Percentiles rank a stretch among this genome's conserved stretches.
Evolutionary conservation across 192 early-diverging fungal species (phyloP).

Genomic region (Backusella tarrabulga): DNA sequence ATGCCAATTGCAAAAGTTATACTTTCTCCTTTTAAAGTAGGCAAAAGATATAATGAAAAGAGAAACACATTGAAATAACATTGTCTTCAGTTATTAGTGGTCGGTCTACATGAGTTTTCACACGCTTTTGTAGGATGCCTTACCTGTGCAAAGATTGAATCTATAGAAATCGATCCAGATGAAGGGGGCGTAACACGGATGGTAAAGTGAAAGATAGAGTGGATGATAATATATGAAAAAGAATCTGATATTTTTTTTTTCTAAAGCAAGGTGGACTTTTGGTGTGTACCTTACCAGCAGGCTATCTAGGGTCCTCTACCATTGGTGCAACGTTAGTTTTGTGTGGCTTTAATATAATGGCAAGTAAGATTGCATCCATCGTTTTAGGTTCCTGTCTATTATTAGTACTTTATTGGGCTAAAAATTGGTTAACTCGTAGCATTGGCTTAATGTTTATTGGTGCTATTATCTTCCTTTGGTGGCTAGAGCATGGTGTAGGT

Average conservation of each 20-base stretch:
- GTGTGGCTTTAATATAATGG: conserved; percentile 85
- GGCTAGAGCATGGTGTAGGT: conserved; percentile 68
- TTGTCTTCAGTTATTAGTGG: conserved; percentile 67
- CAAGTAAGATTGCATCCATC: conserved; percentile 83
- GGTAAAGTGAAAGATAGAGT: conserved; percentile 29
- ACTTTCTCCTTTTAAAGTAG: conserved; percentile 92
- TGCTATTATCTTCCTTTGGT: conserved; percentile 82
- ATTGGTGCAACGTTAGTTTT: conserved; percentile 92
- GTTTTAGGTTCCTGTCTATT: conserved; percentile 83
- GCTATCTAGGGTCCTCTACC: conserved; percentile 87
- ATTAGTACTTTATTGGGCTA: conserved; percentile 82
- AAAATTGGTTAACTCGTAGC: conserved; percentile 82
- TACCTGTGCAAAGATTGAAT: conserved; percentile 86
- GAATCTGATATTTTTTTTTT: not conserved
- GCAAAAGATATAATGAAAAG: not conserved
- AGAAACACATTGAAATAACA: not conserved
- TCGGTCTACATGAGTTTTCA: conserved; percentile 94
- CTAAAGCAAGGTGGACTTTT: conserved; percentile 69
- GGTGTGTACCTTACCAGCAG: conserved; percentile 81
- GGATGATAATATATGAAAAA: not conserved
- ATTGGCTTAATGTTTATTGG: conserved; percentile 84
- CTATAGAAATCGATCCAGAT: conserved; percentile 89
- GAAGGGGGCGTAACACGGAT: conserved; percentile 87
- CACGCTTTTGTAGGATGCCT: conserved; percentile 84
- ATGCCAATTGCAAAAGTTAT: conserved; percentile 81